These are phyloP conservation scores for Lecanicillium sp. DNA, from an alignment of 2,329 filamentous ascomycete species.

Conservation along the genomic window DNA sequence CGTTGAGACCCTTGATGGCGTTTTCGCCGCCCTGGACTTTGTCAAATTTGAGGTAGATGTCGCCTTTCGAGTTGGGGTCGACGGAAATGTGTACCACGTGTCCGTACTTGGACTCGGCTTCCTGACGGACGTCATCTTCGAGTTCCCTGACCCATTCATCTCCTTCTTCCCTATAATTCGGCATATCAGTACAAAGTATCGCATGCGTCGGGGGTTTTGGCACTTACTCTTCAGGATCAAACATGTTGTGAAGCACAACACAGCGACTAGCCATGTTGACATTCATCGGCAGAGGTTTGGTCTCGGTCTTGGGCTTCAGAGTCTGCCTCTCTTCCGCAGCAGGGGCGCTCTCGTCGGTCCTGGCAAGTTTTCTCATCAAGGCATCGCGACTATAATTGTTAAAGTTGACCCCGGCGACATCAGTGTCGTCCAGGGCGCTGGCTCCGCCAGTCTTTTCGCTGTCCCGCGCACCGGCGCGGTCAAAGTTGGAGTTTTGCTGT, in stretches of 20 bases:
- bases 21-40: slow-evolving; percentile 92
- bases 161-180: slow-evolving; percentile 62
- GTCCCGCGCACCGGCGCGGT: slow-evolving; percentile 81
- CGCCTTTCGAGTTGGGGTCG: slow-evolving; percentile 87
- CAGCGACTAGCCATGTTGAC: slow-evolving; percentile 91
- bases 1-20: slow-evolving; percentile 95
- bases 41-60: slow-evolving; percentile 98
- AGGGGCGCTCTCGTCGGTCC: slow-evolving; percentile 75
- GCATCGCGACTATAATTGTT: slow-evolving; percentile 98
- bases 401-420: slow-evolving; percentile 98
- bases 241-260: slow-evolving; percentile 92
- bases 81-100: slow-evolving; percentile 95
- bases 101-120: slow-evolving; percentile 94
- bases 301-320: slow-evolving; percentile 70
- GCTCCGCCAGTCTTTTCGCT: slow-evolving; percentile 86
- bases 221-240: slow-evolving; percentile 82
- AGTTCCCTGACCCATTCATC: slow-evolving; percentile 88
- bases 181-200: background rate
- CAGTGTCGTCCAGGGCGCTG: slow-evolving; percentile 92
- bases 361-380: slow-evolving; percentile 96
- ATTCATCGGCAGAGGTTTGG: slow-evolving; percentile 71
- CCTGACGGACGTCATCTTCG: slow-evolving; percentile 84
- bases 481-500: slow-evolving; percentile 78
- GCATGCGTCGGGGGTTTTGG: background rate
- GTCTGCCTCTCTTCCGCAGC: slow-evolving; percentile 63